Evolutionary conservation across 202 grass and related monocot species (phyloP).

Genomic region (Setaria italica): DNA sequence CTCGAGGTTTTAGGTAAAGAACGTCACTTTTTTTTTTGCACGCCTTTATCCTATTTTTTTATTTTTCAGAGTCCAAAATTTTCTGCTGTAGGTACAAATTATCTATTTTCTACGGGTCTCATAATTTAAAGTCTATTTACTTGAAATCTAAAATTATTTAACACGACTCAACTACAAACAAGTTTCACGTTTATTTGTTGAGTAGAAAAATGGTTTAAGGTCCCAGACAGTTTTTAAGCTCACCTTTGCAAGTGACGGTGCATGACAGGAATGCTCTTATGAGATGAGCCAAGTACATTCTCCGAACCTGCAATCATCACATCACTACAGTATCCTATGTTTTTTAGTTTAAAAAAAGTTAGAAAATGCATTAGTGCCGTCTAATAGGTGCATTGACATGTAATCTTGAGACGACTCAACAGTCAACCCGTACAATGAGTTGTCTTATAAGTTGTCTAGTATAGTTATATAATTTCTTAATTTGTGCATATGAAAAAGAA

Average conservation of each 20-base stretch:
- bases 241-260: not conserved
- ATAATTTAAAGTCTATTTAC: not conserved
- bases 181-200: not conserved
- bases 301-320: not conserved
- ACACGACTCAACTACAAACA: not conserved
- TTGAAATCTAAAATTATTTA: not conserved
- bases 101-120: not conserved
- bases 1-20: not conserved
- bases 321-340: too few relatives aligned
- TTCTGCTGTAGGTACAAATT: too few relatives aligned
- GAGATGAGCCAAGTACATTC: not conserved
- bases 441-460: too few relatives aligned
- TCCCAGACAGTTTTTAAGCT: not conserved
- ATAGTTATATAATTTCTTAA: too few relatives aligned
- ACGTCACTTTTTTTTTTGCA: not conserved
- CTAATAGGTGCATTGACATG: too few relatives aligned
- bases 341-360: not conserved
- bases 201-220: not conserved
- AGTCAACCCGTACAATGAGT: too few relatives aligned
- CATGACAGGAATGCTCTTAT: not conserved
- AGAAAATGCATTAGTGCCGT: too few relatives aligned
- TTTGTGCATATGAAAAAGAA: too few relatives aligned
- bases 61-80: not conserved
- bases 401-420: too few relatives aligned
- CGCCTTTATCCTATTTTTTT: not conserved